Percentiles rank a stretch among this genome's conserved stretches.
phyloP scores from a whole-genome alignment of 1,284 basidiomycete species.

The Ceratobasidium sp. region DNA sequence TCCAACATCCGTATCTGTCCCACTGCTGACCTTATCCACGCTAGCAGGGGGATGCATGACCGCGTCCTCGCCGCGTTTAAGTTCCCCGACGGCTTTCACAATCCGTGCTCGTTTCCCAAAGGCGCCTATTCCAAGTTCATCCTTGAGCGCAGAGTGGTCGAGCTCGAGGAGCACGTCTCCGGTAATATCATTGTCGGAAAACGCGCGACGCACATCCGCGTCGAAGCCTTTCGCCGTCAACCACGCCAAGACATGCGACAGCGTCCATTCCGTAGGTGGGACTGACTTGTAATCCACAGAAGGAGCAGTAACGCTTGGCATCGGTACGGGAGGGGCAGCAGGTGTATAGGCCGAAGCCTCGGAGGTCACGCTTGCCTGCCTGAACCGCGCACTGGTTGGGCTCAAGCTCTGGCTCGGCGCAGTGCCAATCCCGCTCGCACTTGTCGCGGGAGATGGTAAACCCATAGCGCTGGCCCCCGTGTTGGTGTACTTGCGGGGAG shows the following conservation, averaged over 20 bases:
- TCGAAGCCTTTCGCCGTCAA: slow-evolving; percentile 87
- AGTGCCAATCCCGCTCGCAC: slow-evolving; percentile 48
- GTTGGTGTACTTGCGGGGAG: slow-evolving; percentile 32
- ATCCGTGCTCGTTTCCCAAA: slow-evolving; percentile 96
- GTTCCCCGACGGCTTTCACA: slow-evolving; percentile 92
- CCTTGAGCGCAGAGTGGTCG: slow-evolving; percentile 90
- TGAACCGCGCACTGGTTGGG: slow-evolving; percentile 45
- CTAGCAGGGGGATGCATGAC: too few relatives aligned
- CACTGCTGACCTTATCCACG: too few relatives aligned
- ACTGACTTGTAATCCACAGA: not conserved
- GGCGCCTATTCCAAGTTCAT: slow-evolving; percentile 93
- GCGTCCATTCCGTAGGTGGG: slow-evolving; percentile 82
- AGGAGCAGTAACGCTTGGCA: slow-evolving; percentile 18
- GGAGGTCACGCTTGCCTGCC: slow-evolving; percentile 51
- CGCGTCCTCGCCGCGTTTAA: slow-evolving; percentile 62
- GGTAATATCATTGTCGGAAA: slow-evolving; percentile 95
- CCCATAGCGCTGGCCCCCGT: slow-evolving; percentile 34
- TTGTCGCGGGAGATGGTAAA: slow-evolving; percentile 44
- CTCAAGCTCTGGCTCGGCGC: slow-evolving; percentile 44
- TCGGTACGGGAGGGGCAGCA: slow-evolving; percentile 44
- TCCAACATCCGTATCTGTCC: slow-evolving; percentile 9
- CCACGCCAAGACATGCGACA: slow-evolving; percentile 94
- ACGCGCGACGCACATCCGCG: slow-evolving; percentile 62
- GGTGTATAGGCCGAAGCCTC: slow-evolving; percentile 40
- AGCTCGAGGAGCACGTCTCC: slow-evolving; percentile 96